These are phyloP conservation scores for Arabis alpina DNA, from an alignment of 345 rosid species.

Conservation along the genomic window DNA sequence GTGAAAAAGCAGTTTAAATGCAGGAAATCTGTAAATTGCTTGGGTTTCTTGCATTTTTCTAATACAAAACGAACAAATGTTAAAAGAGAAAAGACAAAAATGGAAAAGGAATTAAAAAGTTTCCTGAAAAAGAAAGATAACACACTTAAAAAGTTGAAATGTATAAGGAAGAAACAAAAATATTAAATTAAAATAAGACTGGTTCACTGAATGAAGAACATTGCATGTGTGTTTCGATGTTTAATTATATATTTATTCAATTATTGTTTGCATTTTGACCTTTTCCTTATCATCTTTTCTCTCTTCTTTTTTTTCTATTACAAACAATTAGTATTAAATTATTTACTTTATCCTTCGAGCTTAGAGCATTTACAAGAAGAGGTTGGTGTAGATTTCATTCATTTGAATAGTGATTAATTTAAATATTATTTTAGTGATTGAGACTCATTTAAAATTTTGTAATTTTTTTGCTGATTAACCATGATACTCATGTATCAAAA, in stretches of 20 bases:
- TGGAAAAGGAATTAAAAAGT: slow-evolving; percentile 35
- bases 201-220: slow-evolving; percentile 42
- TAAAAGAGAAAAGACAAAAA: slow-evolving; percentile 28
- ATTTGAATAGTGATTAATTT: too few relatives aligned
- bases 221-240: slow-evolving; percentile 40
- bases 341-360: too few relatives aligned
- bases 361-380: too few relatives aligned
- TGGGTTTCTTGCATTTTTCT: slow-evolving; percentile 7
- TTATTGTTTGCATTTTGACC: slow-evolving; percentile 34
- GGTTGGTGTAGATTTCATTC: too few relatives aligned
- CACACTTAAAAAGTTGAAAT: slow-evolving; percentile 32
- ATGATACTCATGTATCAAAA: too few relatives aligned
- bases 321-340: background rate
- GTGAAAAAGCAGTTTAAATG: slow-evolving; percentile 16
- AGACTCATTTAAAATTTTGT: too few relatives aligned
- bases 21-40: slow-evolving; percentile 25
- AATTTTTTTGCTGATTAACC: too few relatives aligned
- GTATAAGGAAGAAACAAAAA: slow-evolving; percentile 21
- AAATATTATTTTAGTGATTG: too few relatives aligned
- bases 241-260: slow-evolving; percentile 21
- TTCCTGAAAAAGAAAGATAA: slow-evolving; percentile 32
- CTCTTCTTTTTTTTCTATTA: background rate
- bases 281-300: slow-evolving; percentile 1
- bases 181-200: slow-evolving; percentile 23
- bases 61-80: slow-evolving; percentile 1